Evolutionary conservation across 805 yeast species (phyloP).

Genomic region (Allodekkera sacchari): DNA sequence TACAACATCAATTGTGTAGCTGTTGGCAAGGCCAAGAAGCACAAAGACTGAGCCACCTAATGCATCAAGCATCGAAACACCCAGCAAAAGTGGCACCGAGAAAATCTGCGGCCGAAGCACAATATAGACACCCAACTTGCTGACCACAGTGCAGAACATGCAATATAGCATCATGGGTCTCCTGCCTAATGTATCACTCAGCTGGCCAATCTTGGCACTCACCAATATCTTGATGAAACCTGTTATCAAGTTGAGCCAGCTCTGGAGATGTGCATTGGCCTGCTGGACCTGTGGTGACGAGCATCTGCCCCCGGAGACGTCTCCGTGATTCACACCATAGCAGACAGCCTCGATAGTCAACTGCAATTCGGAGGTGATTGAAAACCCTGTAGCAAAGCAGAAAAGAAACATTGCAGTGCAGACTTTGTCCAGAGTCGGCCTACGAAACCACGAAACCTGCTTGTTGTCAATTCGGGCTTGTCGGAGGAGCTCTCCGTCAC

Average conservation of each 20-base stretch:
- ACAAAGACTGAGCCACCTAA: constrained; percentile 58
- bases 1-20: constrained; percentile 70
- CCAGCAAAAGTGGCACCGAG: constrained; percentile 30
- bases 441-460: constrained; percentile 40
- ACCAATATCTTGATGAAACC: constrained; percentile 42
- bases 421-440: constrained; percentile 50
- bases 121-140: constrained; percentile 8
- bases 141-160: constrained; percentile 14
- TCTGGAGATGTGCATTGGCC: constrained; percentile 39
- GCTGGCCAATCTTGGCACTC: constrained; percentile 54
- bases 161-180: constrained; percentile 34
- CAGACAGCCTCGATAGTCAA: constrained; percentile 33
- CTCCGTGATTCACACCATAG: constrained; percentile 16
- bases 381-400: constrained; percentile 32
- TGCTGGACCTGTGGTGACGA: constrained; percentile 33
- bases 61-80: constrained; percentile 37
- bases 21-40: constrained; percentile 48
- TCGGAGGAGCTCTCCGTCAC: constrained; percentile 39
- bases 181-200: constrained; percentile 61
- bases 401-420: constrained; percentile 33
- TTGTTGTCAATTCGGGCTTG: constrained; percentile 35
- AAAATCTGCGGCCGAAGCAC: constrained; percentile 22
- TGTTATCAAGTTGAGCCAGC: constrained; percentile 30
- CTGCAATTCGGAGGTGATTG: constrained; percentile 30
- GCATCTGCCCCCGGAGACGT: constrained; percentile 20